These are phyloP conservation scores for Pseudogymnoascus sp. DNA, from an alignment of 2,329 filamentous ascomycete species.

Conservation along the genomic window DNA sequence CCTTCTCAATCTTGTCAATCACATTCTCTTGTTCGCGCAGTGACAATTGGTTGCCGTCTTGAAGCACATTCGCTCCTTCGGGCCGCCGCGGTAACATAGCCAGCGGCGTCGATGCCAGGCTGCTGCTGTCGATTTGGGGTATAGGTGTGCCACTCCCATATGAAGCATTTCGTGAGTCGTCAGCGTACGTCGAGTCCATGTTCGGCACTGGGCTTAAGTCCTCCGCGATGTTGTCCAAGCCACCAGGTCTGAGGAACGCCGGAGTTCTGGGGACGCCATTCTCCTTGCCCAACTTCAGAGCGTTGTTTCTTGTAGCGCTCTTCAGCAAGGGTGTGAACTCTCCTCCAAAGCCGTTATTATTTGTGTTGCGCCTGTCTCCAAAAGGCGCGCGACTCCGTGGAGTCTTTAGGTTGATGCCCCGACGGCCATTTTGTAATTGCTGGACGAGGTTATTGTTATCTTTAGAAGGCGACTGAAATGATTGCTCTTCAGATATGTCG, in stretches of 20 bases:
- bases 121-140: conserved; percentile 70
- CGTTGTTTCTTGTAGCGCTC: conserved; percentile 64
- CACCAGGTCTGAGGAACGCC: conserved; percentile 51
- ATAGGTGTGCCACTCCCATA: conserved; percentile 64
- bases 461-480: conserved; percentile 74
- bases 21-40: conserved; percentile 91
- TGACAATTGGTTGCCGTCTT: conserved; percentile 84
- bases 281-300: conserved; percentile 54
- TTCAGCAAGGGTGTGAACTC: conserved; percentile 96
- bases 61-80: conserved; percentile 59
- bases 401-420: conserved; percentile 56
- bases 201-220: conserved; percentile 67
- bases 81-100: conserved; percentile 57
- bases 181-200: conserved; percentile 64
- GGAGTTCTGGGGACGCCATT: conserved; percentile 61
- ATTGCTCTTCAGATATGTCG: conserved; percentile 79
- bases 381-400: conserved; percentile 64
- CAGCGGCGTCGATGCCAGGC: conserved; percentile 74
- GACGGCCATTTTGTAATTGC: conserved; percentile 60
- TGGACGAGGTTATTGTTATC: conserved; percentile 67
- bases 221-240: conserved; percentile 54
- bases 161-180: conserved; percentile 53
- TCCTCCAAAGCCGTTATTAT: conserved; percentile 48
- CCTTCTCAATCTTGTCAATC: conserved; percentile 94
- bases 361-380: conserved; percentile 63